Conservation (phyloP, 495 filamentous ascomycete species). For the Podospora pseudocomata region DNA sequence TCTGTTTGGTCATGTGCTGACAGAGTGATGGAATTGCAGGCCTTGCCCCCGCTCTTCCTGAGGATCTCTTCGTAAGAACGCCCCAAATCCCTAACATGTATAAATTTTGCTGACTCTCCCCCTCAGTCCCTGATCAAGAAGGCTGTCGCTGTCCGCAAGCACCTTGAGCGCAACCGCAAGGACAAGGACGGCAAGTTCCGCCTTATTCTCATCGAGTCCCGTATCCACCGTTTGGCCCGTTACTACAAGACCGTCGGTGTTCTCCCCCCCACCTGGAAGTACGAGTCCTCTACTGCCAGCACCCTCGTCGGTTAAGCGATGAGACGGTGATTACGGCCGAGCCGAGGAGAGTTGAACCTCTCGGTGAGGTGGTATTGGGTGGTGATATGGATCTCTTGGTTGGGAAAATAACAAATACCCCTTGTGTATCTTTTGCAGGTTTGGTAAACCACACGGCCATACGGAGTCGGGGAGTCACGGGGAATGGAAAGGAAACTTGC, state of each 20-base stretch:
- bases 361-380: conserved; percentile 18
- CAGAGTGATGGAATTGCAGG: conserved; percentile 84
- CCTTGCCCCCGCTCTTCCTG: conserved; percentile 94
- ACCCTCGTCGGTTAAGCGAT: conserved; percentile 59
- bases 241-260: conserved; percentile 98
- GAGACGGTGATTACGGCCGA: conserved; percentile 4
- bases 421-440: conserved; percentile 9
- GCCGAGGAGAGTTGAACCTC: background rate
- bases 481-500: conserved; percentile 37
- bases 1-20: conserved; percentile 97
- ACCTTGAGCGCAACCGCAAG: conserved; percentile 99
- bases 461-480: conserved; percentile 18
- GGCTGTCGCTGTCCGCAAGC: conserved; percentile 99
- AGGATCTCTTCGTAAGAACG: conserved; percentile 64
- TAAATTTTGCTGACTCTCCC: conserved; percentile 13
- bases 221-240: conserved; percentile 95
- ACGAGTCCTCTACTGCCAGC: conserved; percentile 69
- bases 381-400: conserved; percentile 11
- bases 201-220: conserved; percentile 98
- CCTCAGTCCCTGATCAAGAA: conserved; percentile 40
- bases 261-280: conserved; percentile 97
- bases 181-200: conserved; percentile 99
- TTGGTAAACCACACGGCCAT: conserved; percentile 13
- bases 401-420: background rate
- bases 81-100: background rate